phyloP scores from a whole-genome alignment of 768 basidiomycete species.

The Termitomyces sp. region DNA sequence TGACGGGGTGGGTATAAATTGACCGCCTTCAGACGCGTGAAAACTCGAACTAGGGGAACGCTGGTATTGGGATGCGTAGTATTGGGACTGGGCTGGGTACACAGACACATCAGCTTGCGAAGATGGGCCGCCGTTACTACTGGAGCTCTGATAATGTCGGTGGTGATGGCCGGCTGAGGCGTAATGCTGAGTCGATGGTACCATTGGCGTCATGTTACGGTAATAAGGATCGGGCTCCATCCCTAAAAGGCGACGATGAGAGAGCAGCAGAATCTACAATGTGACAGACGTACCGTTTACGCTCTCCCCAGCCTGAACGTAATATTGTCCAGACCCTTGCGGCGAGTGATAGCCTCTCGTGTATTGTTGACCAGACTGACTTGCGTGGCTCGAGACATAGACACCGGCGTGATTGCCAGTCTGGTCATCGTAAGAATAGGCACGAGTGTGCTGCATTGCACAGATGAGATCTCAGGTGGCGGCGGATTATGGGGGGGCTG shows the following conservation, averaged over 20 bases:
- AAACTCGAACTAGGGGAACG: slow-evolving; percentile 14
- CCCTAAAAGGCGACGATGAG: background rate
- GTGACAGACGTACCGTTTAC: slow-evolving; percentile 9
- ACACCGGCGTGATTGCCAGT: slow-evolving; percentile 23
- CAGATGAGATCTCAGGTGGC: slow-evolving; percentile 20
- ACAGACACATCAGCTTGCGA: slow-evolving; percentile 10
- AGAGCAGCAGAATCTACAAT: background rate
- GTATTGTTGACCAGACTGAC: slow-evolving; percentile 21
- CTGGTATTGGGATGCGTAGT: slow-evolving; percentile 17
- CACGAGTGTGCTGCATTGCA: slow-evolving; percentile 35
- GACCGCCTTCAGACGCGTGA: slow-evolving; percentile 16
- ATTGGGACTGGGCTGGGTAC: slow-evolving; percentile 16
- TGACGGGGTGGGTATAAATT: slow-evolving; percentile 47
- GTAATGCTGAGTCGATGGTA: slow-evolving; percentile 24
- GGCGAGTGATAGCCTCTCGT: slow-evolving; percentile 25
- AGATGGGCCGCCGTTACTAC: slow-evolving; percentile 17
- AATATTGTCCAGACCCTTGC: slow-evolving; percentile 28
- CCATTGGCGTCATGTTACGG: slow-evolving; percentile 32
- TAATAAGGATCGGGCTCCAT: slow-evolving; percentile 22
- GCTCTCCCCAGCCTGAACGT: slow-evolving; percentile 21
- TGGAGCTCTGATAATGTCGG: slow-evolving; percentile 18
- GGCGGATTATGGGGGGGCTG: slow-evolving; percentile 21
- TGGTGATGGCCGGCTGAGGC: slow-evolving; percentile 17
- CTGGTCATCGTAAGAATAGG: slow-evolving; percentile 37
- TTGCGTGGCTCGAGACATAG: slow-evolving; percentile 19